Evolutionary conservation across 352 stramenopile species (phyloP).

Genomic region (Globisporangium heterothallicum): DNA sequence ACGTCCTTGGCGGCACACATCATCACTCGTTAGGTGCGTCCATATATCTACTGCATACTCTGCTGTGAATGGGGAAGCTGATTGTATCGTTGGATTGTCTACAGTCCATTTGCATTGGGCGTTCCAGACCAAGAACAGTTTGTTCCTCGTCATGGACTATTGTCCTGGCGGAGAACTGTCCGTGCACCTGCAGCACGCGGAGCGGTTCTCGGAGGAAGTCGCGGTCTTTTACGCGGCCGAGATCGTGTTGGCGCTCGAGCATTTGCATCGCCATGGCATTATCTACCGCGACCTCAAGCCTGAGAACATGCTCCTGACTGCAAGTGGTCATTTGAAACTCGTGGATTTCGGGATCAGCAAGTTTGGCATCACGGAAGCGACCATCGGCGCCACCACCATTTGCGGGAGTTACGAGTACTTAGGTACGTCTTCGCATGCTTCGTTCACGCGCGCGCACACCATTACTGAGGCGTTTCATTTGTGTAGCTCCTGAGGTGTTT

Average conservation of each 20-base stretch:
- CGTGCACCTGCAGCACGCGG: conserved; percentile 37
- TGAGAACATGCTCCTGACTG: conserved; percentile 67
- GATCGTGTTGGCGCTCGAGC: conserved; percentile 67
- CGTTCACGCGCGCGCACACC: too few species aligned
- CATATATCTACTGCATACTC: not conserved
- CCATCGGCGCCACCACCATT: conserved; percentile 47
- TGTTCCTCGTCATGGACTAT: conserved; percentile 84
- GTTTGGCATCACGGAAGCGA: conserved; percentile 71
- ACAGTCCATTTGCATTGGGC: conserved; percentile 73
- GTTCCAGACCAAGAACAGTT: conserved; percentile 54
- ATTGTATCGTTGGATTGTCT: not conserved
- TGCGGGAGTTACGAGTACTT: conserved; percentile 83
- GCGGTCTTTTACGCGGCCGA: conserved; percentile 70
- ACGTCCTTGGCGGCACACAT: conserved; percentile 67
- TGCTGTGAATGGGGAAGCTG: not conserved
- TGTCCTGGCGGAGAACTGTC: conserved; percentile 71
- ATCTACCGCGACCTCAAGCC: conserved; percentile 82
- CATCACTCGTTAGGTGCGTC: conserved; percentile 53
- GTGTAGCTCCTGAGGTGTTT: conserved; percentile 63
- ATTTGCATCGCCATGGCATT: conserved; percentile 81
- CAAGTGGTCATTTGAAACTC: conserved; percentile 64
- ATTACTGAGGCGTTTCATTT: too few species aligned
- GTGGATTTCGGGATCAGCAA: conserved; percentile 84
- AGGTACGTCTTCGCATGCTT: conserved; percentile 39
- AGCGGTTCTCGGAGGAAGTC: conserved; percentile 46